These are phyloP conservation scores for Clarireedia sp. DNA, from an alignment of 2,329 filamentous ascomycete species.

Conservation along the genomic window DNA sequence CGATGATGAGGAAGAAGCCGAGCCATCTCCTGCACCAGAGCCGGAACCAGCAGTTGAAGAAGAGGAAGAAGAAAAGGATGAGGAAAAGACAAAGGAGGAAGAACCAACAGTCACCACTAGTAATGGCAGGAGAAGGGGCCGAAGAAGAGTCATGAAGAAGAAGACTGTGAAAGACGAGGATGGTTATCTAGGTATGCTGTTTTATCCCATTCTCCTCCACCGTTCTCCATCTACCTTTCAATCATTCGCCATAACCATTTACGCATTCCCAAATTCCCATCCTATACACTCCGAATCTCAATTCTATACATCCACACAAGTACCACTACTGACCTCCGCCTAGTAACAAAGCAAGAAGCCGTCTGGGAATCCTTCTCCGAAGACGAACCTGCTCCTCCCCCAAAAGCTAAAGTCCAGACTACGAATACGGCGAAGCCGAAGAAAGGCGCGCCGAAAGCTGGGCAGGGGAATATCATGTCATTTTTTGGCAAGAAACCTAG, in stretches of 20 bases:
- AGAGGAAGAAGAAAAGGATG: conserved; percentile 29
- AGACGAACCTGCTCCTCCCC: conserved; percentile 57
- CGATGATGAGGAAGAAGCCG: conserved; percentile 38
- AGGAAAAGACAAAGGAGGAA: conserved; percentile 34
- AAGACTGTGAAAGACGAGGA: conserved; percentile 80
- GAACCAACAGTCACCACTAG: conserved; percentile 42
- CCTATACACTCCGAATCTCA: neutral
- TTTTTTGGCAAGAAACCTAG: conserved; percentile 75
- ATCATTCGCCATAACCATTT: neutral
- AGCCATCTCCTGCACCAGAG: conserved; percentile 11
- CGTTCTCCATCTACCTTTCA: neutral
- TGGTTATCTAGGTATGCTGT: conserved; percentile 70
- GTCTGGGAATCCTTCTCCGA: conserved; percentile 93
- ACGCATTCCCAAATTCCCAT: neutral
- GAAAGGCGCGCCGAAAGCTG: conserved; percentile 46
- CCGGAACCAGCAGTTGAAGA: conserved; percentile 23
- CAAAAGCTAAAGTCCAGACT: conserved; percentile 40
- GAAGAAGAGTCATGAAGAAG: conserved; percentile 78
- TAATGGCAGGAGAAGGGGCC: conserved; percentile 65
- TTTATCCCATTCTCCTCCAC: neutral
- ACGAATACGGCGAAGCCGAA: conserved; percentile 39
- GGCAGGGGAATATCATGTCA: conserved; percentile 80
- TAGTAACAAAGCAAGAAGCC: conserved; percentile 77
- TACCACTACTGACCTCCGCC: neutral
- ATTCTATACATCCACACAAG: neutral